Evolutionary conservation across 2,329 filamentous ascomycete genomes (phyloP).

Genomic region (Penicillium sp.): DNA sequence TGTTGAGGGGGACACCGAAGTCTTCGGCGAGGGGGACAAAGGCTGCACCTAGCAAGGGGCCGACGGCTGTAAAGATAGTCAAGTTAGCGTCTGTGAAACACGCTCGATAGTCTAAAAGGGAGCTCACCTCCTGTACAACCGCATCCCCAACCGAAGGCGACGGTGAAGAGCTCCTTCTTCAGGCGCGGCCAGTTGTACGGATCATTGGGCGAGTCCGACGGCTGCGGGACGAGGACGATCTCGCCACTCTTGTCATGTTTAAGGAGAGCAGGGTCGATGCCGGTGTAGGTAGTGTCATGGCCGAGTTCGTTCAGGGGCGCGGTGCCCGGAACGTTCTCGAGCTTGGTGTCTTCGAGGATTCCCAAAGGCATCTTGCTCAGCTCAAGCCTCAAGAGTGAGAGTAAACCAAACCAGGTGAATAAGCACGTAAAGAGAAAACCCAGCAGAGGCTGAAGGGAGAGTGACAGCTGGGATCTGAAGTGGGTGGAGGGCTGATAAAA

Average conservation of each 20-base stretch:
- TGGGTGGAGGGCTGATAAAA: constrained; percentile 8
- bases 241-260: constrained; percentile 38
- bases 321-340: constrained; percentile 39
- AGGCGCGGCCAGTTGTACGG: constrained; percentile 32
- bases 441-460: neutral
- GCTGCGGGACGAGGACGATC: constrained; percentile 33
- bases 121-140: constrained; percentile 47
- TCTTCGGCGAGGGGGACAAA: constrained; percentile 35
- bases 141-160: constrained; percentile 46
- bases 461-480: neutral
- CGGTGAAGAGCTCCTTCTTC: constrained; percentile 45
- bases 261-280: constrained; percentile 33
- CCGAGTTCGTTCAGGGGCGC: constrained; percentile 29
- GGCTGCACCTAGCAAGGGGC: constrained; percentile 46
- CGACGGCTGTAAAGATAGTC: constrained; percentile 35
- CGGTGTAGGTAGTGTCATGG: constrained; percentile 16
- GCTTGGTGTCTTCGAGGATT: constrained; percentile 34
- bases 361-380: constrained; percentile 34
- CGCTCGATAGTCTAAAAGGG: neutral
- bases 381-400: neutral
- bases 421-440: neutral
- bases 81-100: neutral
- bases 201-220: constrained; percentile 32
- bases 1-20: constrained; percentile 37
- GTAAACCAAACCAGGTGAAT: neutral